Evolutionary conservation across 2,329 filamentous ascomycete species (phyloP), one percentile per base, ranked within the genome.

Genomic region (Tolypocladium album): DNA sequence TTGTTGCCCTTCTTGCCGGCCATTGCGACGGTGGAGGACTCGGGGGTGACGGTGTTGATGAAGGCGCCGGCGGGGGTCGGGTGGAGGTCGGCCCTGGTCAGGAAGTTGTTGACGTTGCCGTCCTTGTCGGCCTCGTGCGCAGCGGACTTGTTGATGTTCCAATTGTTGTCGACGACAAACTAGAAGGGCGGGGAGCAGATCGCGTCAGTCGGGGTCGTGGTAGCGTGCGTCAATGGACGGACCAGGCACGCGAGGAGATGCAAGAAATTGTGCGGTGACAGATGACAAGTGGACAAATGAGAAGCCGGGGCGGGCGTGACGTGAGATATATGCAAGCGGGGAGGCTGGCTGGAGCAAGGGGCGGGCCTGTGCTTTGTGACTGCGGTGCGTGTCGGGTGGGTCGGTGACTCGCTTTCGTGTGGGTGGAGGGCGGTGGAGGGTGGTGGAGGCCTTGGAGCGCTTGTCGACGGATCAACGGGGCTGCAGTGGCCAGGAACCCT

Each of bases 141-240:
- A 50, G 87, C 88, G 61, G 86, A 85, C 68, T 87, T 85, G 75
- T 97, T 92, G 72, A 87, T 89, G 57, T 86, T 86, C 94, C 94
- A 99, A 67, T 83, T 84, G 67, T 89, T 90, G 82, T 99, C 91
- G 66, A 97, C 93, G 68, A 99, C 89, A 74, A 96, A 99, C 93
- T 97, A 73, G 59, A 68, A 63, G n/a, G 50, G 17, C 59, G 67
- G 61, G 60, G 55, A 58, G 59, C 57, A 31, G 22, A 56, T 50
- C 39, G 56, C 27, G 64, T 66, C 60, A 66, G 63, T 38, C 50
- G 50, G 20, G 20, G 20, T n/a, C 59, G 43, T 31, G 55, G 57
- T 57, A 60, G 52, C 31, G 50, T 61, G 61, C 61, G 58, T 53
- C 59, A 59, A 60, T 61, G 61, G 56, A 39, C 34, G 42, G 36